These are phyloP conservation scores for Candida sp. DNA, from an alignment of 1,139 yeast species.

Conservation along the genomic window DNA sequence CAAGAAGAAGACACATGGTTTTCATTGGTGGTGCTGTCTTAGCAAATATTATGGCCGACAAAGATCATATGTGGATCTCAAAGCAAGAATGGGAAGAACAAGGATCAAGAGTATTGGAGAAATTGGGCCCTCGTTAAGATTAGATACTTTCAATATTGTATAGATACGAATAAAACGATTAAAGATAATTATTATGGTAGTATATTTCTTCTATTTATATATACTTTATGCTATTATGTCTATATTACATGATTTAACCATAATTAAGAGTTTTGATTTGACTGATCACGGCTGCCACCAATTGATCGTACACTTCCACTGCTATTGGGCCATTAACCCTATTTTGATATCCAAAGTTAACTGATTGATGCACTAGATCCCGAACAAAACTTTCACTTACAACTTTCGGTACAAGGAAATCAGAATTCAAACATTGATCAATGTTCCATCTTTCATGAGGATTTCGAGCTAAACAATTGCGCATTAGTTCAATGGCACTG, in stretches of 20 bases:
- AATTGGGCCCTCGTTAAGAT: conserved; percentile 85
- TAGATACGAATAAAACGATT: neutral
- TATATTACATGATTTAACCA: conserved; percentile 11
- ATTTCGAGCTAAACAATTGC: conserved; percentile 68
- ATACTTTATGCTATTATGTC: conserved; percentile 6
- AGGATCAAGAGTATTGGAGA: conserved; percentile 79
- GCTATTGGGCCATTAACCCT: conserved; percentile 30
- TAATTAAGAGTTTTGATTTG: conserved; percentile 39
- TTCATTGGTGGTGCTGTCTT: conserved; percentile 98
- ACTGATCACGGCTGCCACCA: conserved; percentile 39
- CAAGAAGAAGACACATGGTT: conserved; percentile 98
- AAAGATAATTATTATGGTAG: neutral
- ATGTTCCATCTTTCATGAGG: conserved; percentile 70
- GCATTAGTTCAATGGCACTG: conserved; percentile 69
- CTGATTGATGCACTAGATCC: conserved; percentile 75
- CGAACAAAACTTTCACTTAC: conserved; percentile 66
- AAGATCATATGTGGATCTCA: conserved; percentile 97
- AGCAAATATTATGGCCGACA: conserved; percentile 97
- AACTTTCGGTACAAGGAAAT: conserved; percentile 71
- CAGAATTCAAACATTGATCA: conserved; percentile 50
- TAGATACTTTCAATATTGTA: neutral
- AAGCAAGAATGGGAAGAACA: conserved; percentile 98
- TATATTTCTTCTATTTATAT: conserved; percentile 1
- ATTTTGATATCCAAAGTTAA: conserved; percentile 57
- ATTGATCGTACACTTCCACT: conserved; percentile 37